Evolutionary conservation across 2,329 filamentous ascomycete genomes (phyloP), one percentile per base, ranked within the genome.

Genomic region (Hawksworthiomyces lignivorus): DNA sequence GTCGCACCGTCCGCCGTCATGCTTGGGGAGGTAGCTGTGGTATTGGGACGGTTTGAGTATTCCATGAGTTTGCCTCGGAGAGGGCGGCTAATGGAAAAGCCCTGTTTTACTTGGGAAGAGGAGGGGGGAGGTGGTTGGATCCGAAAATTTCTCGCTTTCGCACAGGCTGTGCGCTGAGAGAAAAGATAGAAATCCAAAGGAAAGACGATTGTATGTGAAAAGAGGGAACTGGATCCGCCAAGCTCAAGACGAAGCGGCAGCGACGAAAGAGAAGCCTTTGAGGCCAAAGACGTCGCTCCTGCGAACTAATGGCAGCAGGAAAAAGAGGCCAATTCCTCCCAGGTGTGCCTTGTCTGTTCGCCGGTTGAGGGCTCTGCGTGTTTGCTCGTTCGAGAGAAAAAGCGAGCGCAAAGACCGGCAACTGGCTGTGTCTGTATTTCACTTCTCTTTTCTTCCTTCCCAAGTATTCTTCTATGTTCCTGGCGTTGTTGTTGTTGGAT

Each of bases 1-100:
- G 52, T 62, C 67, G 51, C 30, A 17, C 44, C 41, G n/a, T 39
- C 36, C 11, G 44, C 38, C 17, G 47, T 35, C 41, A 48, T 49
- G 20, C 22, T 32, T 1, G 39, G 44, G n/a, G 40, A 41, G 14
- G 42, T 43, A 26, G 36, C 32, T 17, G 29, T 8, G 21, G 24
- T 27, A 7, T n/a, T n/a, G n/a, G n/a, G n/a, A n/a, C n/a, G n/a
- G n/a, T n/a, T n/a, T n/a, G 41, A 33, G 35, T 44, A 49, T 45
- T 46, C 43, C 50, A 52, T 50, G 21, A 36, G n/a, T n/a, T n/a
- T 34, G 34, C 14, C 35, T 20, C 4, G 35, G 22, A 18, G 30
- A 18, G 7, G 19, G n/a, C 8, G 15, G 26, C 4, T 28, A 15
- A 26, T 14, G 5, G 34, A 12, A n/a, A 22, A 12, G 19, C n/a